Base-by-base conservation (phyloP, 2,329 filamentous ascomycete species). In the Pyricularia grisea region DNA sequence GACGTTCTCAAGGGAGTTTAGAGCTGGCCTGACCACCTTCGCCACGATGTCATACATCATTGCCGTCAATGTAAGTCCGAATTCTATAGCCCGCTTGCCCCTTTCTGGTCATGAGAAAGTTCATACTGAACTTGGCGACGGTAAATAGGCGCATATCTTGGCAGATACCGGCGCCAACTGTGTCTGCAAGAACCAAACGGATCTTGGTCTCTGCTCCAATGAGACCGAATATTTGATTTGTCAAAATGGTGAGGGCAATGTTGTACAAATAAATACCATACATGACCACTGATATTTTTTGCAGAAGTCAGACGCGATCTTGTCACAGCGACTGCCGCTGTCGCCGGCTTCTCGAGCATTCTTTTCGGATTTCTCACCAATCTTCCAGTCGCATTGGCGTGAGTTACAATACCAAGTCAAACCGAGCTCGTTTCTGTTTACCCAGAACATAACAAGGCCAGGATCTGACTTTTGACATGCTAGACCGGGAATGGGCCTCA, bases 21-120 rank as follows among this genome's bases (percentile, higher is more conserved):
- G 92, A 31, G 92, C 92, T 33, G 92, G 92, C 1, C 77, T 94
- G 68, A 93, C 92, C 1, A 95, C 92, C 2, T 92, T 92, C 76
- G 89, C 90, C 68, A 91, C 90, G 3, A 93, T 93, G 92, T 90
- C 91, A 17, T 94, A 94, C 78, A 94, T 95, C 73, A 93, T 95
- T 75, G 90, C 90, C 10, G 88, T 90, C 71, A 89, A 90, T 73
- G 87, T 87, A 72, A 74, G 82, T 74, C 4, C 14, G 14, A 6
- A 36, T 2, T 30, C 27, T 4, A 10, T 23, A 23, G 55, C 28
- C 10, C 17, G 3, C 1, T 11, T 27, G 42, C 4, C 17, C 25
- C 27, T 36, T 3, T 33, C 36, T 12, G 10, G 23, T 3, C 5
- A 33, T 4, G 4, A 25, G 27, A 36, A 17, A 66, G 31, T 4